Conservation (phyloP, 306 rosid genomes). For the Lupinus albus region DNA sequence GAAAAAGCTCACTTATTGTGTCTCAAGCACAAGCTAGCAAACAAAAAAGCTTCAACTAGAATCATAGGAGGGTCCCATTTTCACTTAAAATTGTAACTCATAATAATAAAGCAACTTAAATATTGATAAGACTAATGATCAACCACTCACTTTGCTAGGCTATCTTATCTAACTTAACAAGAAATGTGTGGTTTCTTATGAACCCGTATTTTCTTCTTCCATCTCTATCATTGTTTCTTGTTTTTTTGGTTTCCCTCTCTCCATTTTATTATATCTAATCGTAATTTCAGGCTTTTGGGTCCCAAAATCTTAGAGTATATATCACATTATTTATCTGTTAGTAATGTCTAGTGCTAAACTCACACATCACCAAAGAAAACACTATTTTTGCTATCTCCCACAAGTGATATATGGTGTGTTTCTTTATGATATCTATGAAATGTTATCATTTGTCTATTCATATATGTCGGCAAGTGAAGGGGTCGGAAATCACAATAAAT, state of each 20-base stretch:
- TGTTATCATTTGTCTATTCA: not conserved
- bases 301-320: conserved; percentile 29
- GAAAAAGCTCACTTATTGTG: conserved; percentile 40
- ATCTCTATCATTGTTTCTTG: conserved; percentile 24
- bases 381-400: too few relatives aligned
- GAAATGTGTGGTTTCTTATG: conserved; percentile 59
- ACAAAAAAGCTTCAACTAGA: conserved; percentile 54
- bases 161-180: conserved; percentile 29
- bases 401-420: too few relatives aligned
- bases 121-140: conserved; percentile 69
- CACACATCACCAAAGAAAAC: too few relatives aligned
- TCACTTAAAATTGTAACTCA: conserved; percentile 46
- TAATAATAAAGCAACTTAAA: conserved; percentile 53
- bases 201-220: conserved; percentile 44
- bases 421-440: too few relatives aligned
- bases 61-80: conserved; percentile 56
- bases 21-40: conserved; percentile 45
- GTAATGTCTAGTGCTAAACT: too few relatives aligned
- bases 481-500: conserved; percentile 23
- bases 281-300: conserved; percentile 48
- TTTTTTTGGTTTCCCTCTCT: not conserved
- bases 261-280: conserved; percentile 18
- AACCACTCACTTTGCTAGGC: conserved; percentile 54
- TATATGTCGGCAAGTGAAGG: conserved; percentile 42
- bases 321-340: too few relatives aligned